phyloP scores from a whole-genome alignment of 2,329 filamentous ascomycete genomes.

The Spiromastix sp. region DNA sequence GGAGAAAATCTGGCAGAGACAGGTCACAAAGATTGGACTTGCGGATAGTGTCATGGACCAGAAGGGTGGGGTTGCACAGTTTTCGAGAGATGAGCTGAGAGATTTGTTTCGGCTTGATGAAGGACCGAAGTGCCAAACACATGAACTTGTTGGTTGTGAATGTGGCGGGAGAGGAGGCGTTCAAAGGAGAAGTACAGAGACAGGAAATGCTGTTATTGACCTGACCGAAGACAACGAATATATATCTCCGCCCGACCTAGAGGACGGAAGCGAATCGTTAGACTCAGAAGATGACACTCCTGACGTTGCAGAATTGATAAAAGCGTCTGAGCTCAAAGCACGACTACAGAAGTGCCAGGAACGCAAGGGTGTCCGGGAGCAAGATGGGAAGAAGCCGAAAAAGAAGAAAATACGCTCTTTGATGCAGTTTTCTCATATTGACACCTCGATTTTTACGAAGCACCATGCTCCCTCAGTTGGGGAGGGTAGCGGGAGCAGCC shows the following conservation, averaged over 20 bases:
- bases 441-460: conserved; percentile 19
- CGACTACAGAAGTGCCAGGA: conserved; percentile 23
- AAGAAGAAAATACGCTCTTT: conserved; percentile 33
- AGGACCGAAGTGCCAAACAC: conserved; percentile 52
- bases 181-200: no score
- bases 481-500: conserved; percentile 12
- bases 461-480: conserved; percentile 22
- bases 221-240: conserved; percentile 5
- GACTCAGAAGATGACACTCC: conserved; percentile 17
- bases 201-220: conserved; percentile 1
- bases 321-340: conserved; percentile 28
- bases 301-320: conserved; percentile 23
- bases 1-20: conserved; percentile 65
- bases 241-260: conserved; percentile 7
- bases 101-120: conserved; percentile 59
- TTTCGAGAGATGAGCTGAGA: conserved; percentile 54
- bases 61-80: conserved; percentile 48
- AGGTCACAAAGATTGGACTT: conserved; percentile 59
- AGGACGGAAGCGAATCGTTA: conserved; percentile 9
- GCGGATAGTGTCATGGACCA: conserved; percentile 63
- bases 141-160: conserved; percentile 53
- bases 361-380: background rate
- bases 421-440: conserved; percentile 34
- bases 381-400: conserved; percentile 16
- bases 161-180: conserved; percentile 46